These are phyloP conservation scores for Cryptococcus hybrid DNA, from an alignment of 1,284 basidiomycete genomes.

Conservation along the genomic window DNA sequence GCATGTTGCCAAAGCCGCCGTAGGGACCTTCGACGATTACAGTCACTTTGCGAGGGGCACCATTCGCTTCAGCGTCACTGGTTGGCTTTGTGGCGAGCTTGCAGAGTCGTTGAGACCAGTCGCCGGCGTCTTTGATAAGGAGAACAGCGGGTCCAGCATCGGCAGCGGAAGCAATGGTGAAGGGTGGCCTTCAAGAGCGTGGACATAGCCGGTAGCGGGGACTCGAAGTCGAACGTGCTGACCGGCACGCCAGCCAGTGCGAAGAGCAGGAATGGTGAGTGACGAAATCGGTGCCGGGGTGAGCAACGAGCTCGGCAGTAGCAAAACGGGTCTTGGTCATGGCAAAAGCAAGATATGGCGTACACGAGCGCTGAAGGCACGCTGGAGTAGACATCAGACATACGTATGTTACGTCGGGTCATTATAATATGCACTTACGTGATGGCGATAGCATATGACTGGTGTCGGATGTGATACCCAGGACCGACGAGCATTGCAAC, in stretches of 20 bases:
- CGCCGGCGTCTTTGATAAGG: slow-evolving; percentile 39
- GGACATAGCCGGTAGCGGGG: slow-evolving; percentile 21
- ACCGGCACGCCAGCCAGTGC: slow-evolving; percentile 49
- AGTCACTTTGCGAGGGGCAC: slow-evolving; percentile 10
- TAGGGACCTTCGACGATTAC: slow-evolving; percentile 48
- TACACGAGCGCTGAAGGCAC: slow-evolving; percentile 57
- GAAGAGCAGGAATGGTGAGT: slow-evolving; percentile 35
- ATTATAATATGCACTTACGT: neutral
- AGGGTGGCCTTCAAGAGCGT: slow-evolving; percentile 46
- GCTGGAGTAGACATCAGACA: slow-evolving; percentile 36
- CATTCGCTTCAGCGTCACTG: slow-evolving; percentile 3
- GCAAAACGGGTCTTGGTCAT: slow-evolving; percentile 36
- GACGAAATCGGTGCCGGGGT: slow-evolving; percentile 34
- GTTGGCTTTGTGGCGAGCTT: slow-evolving; percentile 16
- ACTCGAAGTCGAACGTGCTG: slow-evolving; percentile 49
- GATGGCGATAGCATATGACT: neutral
- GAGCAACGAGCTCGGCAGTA: slow-evolving; percentile 33
- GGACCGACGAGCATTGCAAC: slow-evolving; percentile 73
- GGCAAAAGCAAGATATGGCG: slow-evolving; percentile 26
- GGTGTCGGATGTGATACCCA: slow-evolving; percentile 73
- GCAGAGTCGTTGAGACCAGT: slow-evolving; percentile 41
- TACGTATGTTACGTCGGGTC: neutral
- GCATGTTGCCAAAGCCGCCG: slow-evolving; percentile 44
- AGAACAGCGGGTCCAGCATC: slow-evolving; percentile 36
- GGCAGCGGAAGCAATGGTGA: slow-evolving; percentile 50